Evolutionary conservation across 768 basidiomycete species (phyloP).

Genomic region (Tulasnella calospora): DNA sequence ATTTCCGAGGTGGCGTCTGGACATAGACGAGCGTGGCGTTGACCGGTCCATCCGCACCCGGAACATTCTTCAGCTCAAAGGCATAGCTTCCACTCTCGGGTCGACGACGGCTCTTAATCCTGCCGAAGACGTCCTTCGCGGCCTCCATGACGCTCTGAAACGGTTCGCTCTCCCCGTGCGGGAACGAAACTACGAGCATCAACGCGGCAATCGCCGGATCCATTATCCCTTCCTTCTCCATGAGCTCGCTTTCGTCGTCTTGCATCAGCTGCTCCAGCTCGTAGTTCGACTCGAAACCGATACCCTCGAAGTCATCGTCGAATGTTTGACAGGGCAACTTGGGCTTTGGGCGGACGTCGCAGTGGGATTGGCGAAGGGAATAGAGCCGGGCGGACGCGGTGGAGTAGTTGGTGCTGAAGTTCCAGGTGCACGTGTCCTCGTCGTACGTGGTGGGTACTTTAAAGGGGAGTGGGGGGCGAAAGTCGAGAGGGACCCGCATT

Average conservation of each 20-base stretch:
- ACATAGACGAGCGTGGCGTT: slow-evolving; percentile 75
- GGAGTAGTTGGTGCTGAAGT: not conserved
- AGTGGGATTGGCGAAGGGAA: not conserved
- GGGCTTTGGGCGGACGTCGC: not conserved
- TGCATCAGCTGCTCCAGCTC: not conserved
- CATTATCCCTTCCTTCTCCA: not conserved
- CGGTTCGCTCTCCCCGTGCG: not conserved
- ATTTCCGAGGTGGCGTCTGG: slow-evolving; percentile 57
- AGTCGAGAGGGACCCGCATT: not conserved
- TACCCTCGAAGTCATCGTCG: not conserved
- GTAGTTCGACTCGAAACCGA: not conserved
- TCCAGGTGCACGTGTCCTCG: not conserved
- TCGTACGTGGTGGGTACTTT: not conserved
- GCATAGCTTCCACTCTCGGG: not conserved
- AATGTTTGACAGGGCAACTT: not conserved
- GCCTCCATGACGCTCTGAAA: not conserved
- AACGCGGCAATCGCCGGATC: not conserved
- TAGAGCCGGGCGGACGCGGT: not conserved
- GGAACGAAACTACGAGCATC: not conserved
- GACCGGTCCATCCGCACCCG: slow-evolving; percentile 73
- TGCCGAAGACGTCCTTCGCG: not conserved
- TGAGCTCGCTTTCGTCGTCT: not conserved
- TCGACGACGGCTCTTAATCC: not conserved
- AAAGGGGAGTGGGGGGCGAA: not conserved
- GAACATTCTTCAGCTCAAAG: slow-evolving; percentile 51